Base-by-base conservation (phyloP, 257 asterid species). In the Salvia rosmarinus region DNA sequence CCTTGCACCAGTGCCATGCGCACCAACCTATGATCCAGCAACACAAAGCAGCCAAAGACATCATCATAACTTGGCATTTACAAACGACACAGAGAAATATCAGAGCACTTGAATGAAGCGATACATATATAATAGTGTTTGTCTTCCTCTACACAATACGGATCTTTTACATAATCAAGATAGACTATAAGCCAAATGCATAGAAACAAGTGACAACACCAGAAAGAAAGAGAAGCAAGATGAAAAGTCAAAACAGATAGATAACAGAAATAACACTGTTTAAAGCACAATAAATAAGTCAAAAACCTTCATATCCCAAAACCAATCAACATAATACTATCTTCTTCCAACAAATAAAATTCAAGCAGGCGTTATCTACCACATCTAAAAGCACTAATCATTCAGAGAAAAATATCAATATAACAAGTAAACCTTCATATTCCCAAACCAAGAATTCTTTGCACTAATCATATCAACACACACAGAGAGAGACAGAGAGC, bases 1-100 rank as follows among this genome's bases (percentile, higher is more conserved):
- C 84, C 84, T 88, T 47, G 95, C 96, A 68, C 99, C 99, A 40
- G 99, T 91, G 44, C 99, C 99, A 77, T 95, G 99, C 0, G 96
- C 99, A 64, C 98, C 98, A 74, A 95, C 96, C 99, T 95, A 81
- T 73, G 69, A 32, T 64, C 70, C 68, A 66, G 66, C 46, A 21
- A 64, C 28, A 19, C 72, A 61, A 25, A 14, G 67, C 68, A 79
- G 57, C 16, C 44, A 75, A 19, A 3, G n/a, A n/a, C 39, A 35
- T 50, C 28, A 62, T 25, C 30, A 74, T 32, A 73, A 63, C 50
- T 43, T 25, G 6, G 54, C 32, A 55, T 14, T 35, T 42, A 37
- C 61, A 51, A 46, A 57, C 11, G 2, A 70, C 44, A 34, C 12
- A 25, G 9, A 40, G 57, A 71, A 70, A 52, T 54, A 73, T 1